Percentiles rank a stretch among this genome's conserved stretches.
Evolutionary conservation across 805 yeast genomes (phyloP).

Genomic region (Candida sonorensis): DNA sequence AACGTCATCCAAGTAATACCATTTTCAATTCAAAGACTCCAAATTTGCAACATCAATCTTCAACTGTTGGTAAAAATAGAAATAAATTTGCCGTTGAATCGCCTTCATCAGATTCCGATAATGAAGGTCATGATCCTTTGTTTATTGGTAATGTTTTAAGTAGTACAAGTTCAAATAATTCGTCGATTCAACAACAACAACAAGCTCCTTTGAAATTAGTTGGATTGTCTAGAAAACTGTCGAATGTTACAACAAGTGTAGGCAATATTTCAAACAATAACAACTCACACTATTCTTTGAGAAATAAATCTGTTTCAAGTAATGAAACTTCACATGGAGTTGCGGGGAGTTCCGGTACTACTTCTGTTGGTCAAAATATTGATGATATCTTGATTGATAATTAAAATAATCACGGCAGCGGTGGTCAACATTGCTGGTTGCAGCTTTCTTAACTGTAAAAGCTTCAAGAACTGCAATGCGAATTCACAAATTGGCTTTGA

Average conservation of each 20-base stretch:
- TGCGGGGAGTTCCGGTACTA: not conserved
- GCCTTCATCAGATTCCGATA: slow-evolving; percentile 19
- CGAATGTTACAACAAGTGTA: slow-evolving; percentile 12
- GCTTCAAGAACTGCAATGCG: too few species aligned
- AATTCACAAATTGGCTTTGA: too few species aligned
- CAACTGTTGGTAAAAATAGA: not conserved
- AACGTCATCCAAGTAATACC: not conserved
- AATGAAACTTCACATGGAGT: not conserved
- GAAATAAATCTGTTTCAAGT: not conserved
- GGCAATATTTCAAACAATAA: not conserved
- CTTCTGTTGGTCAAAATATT: slow-evolving; percentile 3
- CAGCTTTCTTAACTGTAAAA: not conserved
- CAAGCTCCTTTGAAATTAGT: slow-evolving; percentile 13
- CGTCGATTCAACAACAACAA: too few species aligned
- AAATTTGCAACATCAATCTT: not conserved
- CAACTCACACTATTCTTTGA: too few species aligned
- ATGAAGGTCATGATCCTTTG: slow-evolving; percentile 8
- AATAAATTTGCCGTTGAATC: slow-evolving; percentile 6
- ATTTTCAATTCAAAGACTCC: slow-evolving; percentile 2
- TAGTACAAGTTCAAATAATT: not conserved
- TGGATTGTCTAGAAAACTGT: slow-evolving; percentile 19
- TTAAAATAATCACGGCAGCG: too few species aligned
- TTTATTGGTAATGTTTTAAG: not conserved
- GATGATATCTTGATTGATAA: slow-evolving; percentile 15
- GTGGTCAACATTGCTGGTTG: too few species aligned